Evolutionary conservation across 208 protist species (phyloP), one percentile per base, ranked within the genome.

Genomic region (Wallacemonas sp.): DNA sequence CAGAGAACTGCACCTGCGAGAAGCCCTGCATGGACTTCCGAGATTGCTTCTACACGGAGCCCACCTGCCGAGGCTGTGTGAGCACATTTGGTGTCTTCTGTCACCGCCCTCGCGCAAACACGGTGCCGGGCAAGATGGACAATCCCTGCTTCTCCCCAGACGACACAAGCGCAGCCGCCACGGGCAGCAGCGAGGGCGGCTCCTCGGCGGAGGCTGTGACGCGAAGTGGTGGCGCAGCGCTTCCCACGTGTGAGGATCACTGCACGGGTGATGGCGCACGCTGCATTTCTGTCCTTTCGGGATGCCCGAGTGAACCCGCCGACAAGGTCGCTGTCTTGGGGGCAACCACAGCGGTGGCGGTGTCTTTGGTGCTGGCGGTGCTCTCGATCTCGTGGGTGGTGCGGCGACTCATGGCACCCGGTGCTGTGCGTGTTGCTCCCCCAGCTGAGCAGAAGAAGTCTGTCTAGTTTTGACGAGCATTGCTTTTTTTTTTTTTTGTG

Each of bases 31-130:
- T 81, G 0, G 58, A 67, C 26, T 62, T 88, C 36, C 31, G 46
- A 22, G 75, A 79, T 19, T 84, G 77, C 26, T 88, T 88, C 59
- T 67, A 75, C 44, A 73, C 65, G 28, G 77, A 75, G 30, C 70
- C 61, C 0, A 67, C 56, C 3, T 88, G 82, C 41, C 26, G 21
- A 1, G 68, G 61, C 27, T 82, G 82, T 51, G 67, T 84, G 41
- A 66, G 69, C 19, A 78, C 65, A 41, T 71, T 75, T 26, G 82
- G 82, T 2, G 56, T 81, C 0, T 84, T 78, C 63, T 84, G 77
- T 67, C 31, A 53, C 24, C 33, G 24, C 55, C 31, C 51, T 0
- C 51, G 6, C n/a, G 39, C 51, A 1, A 49, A 58, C n/a, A 14
- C 44, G 22, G 5, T 22, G 44, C 8, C 31, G 39, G 14, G 14